Conservation (phyloP, 768 basidiomycete species). For the Boletus barrowsii region DNA sequence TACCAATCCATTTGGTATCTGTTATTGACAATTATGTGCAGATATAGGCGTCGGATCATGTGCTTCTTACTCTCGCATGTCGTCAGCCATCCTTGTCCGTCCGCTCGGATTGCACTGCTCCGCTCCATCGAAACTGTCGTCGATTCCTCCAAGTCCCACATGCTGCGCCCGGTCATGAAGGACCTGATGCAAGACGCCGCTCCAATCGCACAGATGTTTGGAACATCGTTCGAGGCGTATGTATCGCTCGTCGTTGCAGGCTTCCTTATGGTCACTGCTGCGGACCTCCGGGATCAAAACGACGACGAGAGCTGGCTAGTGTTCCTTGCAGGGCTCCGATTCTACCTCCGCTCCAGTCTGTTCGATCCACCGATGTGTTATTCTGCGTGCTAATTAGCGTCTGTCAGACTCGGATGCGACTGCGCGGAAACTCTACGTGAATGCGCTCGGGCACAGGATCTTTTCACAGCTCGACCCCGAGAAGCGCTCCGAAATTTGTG, state of each 20-base stretch:
- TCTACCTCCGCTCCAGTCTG: constrained; percentile 48
- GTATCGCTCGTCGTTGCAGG: constrained; percentile 39
- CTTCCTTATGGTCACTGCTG: constrained; percentile 48
- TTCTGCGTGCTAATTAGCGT: not conserved
- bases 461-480: constrained; percentile 52
- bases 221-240: constrained; percentile 35
- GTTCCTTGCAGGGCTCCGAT: constrained; percentile 43
- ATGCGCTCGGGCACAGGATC: constrained; percentile 51
- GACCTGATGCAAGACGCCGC: constrained; percentile 27
- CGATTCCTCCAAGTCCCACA: constrained; percentile 44
- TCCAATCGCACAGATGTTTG: constrained; percentile 34
- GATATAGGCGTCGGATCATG: constrained; percentile 68
- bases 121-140: constrained; percentile 39
- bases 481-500: constrained; percentile 54
- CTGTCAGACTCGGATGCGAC: constrained; percentile 38
- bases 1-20: constrained; percentile 32
- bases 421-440: constrained; percentile 40
- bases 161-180: constrained; percentile 59
- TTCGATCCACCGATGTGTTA: constrained; percentile 4
- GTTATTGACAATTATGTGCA: constrained; percentile 25
- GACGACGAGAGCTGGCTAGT: constrained; percentile 46
- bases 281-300: constrained; percentile 43
- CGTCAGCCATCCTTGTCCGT: constrained; percentile 48
- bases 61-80: constrained; percentile 83
- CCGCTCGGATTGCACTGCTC: constrained; percentile 55